Evolutionary conservation across 805 yeast genomes (phyloP), one percentile per base, ranked within the genome.

Genomic region (Pichia exigua): DNA sequence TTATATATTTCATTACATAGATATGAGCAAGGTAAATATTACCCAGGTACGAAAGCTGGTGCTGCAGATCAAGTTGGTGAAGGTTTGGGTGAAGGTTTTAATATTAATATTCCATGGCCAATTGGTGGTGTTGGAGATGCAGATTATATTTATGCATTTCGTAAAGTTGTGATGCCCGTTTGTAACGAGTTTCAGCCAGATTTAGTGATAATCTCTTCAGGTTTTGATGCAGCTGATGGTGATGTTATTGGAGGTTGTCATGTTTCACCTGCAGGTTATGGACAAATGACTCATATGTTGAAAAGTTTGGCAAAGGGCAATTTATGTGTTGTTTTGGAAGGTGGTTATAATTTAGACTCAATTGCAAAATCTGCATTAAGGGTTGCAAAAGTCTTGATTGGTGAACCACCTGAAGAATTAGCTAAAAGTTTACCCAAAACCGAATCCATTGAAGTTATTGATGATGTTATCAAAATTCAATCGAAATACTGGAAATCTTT

Each of bases 141-240:
- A 11, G 99, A 94, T 68, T 94, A 94, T 68, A 76, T 92, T 45
- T 87, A 91, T 67, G 97, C 98, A 0, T 91, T 94, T 68, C 79
- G 82, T 58, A 82, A 82, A 61, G 83, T 92, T 18, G 78, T 94
- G 13, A 78, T 94, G 79, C 99, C 99, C 0, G 81, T 90, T 47
- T 85, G 94, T 50, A 70, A 82, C 52, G 99, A 94, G 65, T 94
- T 85, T 61, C 83, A 83, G 62, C 97, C 99, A 0, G 99, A 94
- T 69, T 74, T 94, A 57, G 92, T 91, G 5, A 88, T 94, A 38
- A 83, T 94, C 32, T 87, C 96, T 20, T 83, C 98, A 0, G 99
- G 99, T 0, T 94, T 94, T 61, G 99, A 94, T 70, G 99, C 99
- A 21, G 99, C 99, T 1, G 96, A 88, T 61, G 98, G 98, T 54